These are phyloP conservation scores for Filobasidium floriforme DNA, from an alignment of 768 basidiomycete species.

Conservation along the genomic window DNA sequence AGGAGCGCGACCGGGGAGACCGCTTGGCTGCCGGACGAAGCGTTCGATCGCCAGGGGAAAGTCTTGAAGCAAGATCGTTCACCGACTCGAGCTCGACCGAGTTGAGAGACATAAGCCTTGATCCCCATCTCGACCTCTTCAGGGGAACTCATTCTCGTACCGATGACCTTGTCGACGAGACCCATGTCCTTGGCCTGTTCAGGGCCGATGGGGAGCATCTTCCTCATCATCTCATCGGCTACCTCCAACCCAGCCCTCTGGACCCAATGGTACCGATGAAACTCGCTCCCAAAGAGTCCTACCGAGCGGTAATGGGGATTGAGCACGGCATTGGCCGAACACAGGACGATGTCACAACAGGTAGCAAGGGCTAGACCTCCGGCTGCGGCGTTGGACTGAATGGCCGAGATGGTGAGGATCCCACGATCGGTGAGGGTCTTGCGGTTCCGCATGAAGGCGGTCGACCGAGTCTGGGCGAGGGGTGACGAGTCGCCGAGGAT, in stretches of 20 bases:
- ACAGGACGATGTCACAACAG: constrained; percentile 33
- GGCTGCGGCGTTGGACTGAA: constrained; percentile 38
- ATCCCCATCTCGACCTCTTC: constrained; percentile 18
- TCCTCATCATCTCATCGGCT: neutral
- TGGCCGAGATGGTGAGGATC: constrained; percentile 35
- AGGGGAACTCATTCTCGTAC: constrained; percentile 15
- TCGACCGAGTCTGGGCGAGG: neutral
- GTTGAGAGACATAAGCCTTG: neutral
- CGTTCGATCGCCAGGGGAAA: neutral
- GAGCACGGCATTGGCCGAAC: constrained; percentile 28
- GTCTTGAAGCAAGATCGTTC: neutral
- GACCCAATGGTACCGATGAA: constrained; percentile 29
- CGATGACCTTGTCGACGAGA: constrained; percentile 32
- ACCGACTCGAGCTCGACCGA: neutral
- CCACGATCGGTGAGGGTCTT: constrained; percentile 26
- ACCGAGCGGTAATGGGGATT: constrained; percentile 38
- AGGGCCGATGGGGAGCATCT: constrained; percentile 32
- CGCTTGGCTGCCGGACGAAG: neutral
- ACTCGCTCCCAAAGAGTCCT: constrained; percentile 38
- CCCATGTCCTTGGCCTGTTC: constrained; percentile 23
- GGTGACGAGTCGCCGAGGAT: constrained; percentile 30
- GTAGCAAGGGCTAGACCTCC: constrained; percentile 40
- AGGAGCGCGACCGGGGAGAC: neutral
- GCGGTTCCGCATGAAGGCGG: constrained; percentile 19
- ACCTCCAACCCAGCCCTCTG: neutral